Evolutionary conservation across 2,329 filamentous ascomycete species (phyloP).

Genomic region (Cladophialophora immunda): DNA sequence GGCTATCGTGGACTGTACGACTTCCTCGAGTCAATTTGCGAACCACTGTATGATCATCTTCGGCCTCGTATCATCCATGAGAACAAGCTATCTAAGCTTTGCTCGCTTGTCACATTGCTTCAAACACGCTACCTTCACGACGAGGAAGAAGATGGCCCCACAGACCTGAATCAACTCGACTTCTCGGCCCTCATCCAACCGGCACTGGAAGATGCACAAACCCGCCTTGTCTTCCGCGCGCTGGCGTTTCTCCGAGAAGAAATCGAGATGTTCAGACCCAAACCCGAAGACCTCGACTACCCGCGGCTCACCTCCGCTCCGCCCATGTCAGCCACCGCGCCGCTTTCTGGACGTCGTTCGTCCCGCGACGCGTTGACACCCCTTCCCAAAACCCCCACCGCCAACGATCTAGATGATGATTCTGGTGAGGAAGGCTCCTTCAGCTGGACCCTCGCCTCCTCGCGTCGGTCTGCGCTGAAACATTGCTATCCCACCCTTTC

Average conservation of each 20-base stretch:
- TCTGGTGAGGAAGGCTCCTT: constrained; percentile 45
- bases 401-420: constrained; percentile 59
- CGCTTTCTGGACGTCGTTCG: constrained; percentile 44
- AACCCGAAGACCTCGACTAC: constrained; percentile 71
- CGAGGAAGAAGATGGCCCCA: constrained; percentile 61
- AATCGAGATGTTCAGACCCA: constrained; percentile 72
- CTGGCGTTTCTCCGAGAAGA: constrained; percentile 70
- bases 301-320: constrained; percentile 57
- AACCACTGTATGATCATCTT: constrained; percentile 72
- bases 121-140: constrained; percentile 72
- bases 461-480: constrained; percentile 33
- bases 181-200: constrained; percentile 70
- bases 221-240: constrained; percentile 71
- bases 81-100: constrained; percentile 71
- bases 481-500: constrained; percentile 67
- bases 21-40: constrained; percentile 72
- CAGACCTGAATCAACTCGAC: constrained; percentile 64
- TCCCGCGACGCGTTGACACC: constrained; percentile 44
- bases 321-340: constrained; percentile 45
- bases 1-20: constrained; percentile 70
- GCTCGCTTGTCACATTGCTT: constrained; percentile 71
- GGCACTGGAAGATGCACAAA: constrained; percentile 73
- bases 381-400: constrained; percentile 50
- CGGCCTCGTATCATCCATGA: constrained; percentile 72
- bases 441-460: constrained; percentile 35